Conservation (phyloP, 164 flowering plant species). For the Macadamia tetraphylla region DNA sequence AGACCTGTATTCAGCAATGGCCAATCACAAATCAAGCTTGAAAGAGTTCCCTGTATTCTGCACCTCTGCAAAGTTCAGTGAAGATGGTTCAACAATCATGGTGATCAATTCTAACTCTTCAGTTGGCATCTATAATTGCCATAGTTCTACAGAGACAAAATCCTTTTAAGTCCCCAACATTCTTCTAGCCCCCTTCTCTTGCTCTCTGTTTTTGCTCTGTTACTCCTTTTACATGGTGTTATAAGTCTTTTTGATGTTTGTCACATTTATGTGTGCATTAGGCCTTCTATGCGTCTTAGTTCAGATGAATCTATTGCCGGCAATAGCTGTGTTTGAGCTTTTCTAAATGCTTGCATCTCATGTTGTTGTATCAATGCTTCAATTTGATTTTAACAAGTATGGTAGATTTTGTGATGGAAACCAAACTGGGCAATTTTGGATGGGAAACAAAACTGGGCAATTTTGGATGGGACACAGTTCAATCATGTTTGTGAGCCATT, state of each 20-base stretch:
- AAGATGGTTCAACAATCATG: slow-evolving; percentile 75
- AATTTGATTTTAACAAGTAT: neutral
- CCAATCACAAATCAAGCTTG: slow-evolving; percentile 57
- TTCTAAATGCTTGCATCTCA: slow-evolving; percentile 71
- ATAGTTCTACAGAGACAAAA: slow-evolving; percentile 41
- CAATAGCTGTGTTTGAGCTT: slow-evolving; percentile 74
- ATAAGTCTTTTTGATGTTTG: neutral
- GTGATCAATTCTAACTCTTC: slow-evolving; percentile 55
- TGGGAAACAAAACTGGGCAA: no score
- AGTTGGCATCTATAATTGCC: slow-evolving; percentile 52
- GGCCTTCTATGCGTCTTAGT: slow-evolving; percentile 82
- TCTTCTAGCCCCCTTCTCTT: slow-evolving; percentile 35
- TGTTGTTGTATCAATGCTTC: slow-evolving; percentile 53
- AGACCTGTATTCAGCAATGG: slow-evolving; percentile 81
- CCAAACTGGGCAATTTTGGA: no score
- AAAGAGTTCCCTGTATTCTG: slow-evolving; percentile 40
- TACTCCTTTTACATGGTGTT: neutral
- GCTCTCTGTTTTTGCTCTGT: neutral
- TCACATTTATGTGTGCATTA: slow-evolving; percentile 17
- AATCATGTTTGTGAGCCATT: neutral
- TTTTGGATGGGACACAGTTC: neutral
- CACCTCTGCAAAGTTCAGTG: slow-evolving; percentile 52
- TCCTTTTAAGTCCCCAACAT: slow-evolving; percentile 57
- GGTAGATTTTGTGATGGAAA: neutral
- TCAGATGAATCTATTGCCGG: slow-evolving; percentile 87